phyloP scores from a whole-genome alignment of 2,329 filamentous ascomycete species.

The Diaporthe batatas region DNA sequence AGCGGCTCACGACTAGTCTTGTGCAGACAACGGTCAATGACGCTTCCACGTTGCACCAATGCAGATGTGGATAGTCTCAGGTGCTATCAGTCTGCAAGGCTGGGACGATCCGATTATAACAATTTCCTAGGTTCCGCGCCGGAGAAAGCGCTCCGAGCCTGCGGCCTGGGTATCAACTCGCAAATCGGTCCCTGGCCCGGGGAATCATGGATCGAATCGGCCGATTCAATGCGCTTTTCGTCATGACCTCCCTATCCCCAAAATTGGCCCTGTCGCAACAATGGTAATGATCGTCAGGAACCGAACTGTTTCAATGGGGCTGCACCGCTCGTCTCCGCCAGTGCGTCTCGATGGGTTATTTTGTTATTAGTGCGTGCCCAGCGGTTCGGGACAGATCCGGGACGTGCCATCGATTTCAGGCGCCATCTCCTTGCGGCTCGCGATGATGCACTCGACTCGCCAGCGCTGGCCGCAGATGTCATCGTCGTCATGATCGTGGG shows the following conservation, averaged over 20 bases:
- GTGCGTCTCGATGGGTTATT: neutral
- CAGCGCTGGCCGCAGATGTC: conserved; percentile 16
- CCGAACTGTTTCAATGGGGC: neutral
- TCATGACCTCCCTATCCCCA: conserved; percentile 24
- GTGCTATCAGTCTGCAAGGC: conserved; percentile 4
- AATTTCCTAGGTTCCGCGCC: neutral
- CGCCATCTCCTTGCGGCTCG: neutral
- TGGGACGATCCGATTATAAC: neutral
- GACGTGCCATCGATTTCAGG: neutral
- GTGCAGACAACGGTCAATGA: conserved; percentile 14
- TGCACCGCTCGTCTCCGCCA: neutral
- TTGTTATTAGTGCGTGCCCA: neutral
- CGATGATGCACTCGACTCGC: conserved; percentile 21
- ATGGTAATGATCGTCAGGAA: conserved; percentile 30
- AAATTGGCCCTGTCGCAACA: neutral
- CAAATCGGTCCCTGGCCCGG: neutral
- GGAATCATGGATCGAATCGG: conserved; percentile 23
- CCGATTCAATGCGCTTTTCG: conserved; percentile 9
- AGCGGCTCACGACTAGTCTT: neutral
- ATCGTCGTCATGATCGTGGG: conserved; percentile 34
- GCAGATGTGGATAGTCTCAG: neutral
- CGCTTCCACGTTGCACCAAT: conserved; percentile 17
- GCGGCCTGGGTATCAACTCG: neutral
- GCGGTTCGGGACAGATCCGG: conserved; percentile 8
- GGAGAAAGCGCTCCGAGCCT: conserved; percentile 11